Percentiles rank a stretch among this genome's conserved stretches.
These are phyloP conservation scores for Hawksworthiomyces lignivorus DNA, from an alignment of 2,329 filamentous ascomycete genomes.

Conservation along the genomic window DNA sequence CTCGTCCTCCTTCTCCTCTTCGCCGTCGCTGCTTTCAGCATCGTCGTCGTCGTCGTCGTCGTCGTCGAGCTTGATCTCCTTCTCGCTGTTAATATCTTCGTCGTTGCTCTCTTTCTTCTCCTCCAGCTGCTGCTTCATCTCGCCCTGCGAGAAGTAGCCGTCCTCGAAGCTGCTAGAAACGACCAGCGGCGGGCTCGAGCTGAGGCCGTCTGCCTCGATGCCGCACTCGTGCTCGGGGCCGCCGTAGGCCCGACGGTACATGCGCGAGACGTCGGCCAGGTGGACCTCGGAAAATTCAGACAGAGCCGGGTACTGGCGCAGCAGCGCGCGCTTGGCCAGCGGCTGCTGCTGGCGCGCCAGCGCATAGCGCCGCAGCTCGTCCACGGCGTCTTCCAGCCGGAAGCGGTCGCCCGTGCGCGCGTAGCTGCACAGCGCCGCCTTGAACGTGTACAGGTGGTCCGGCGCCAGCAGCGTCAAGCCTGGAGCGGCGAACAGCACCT, in stretches of 20 bases:
- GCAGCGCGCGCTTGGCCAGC: slow-evolving; percentile 42
- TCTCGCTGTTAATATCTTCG: no score
- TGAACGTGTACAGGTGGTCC: slow-evolving; percentile 58
- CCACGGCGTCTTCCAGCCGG: slow-evolving; percentile 52
- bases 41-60: neutral
- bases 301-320: slow-evolving; percentile 47
- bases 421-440: slow-evolving; percentile 51
- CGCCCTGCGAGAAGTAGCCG: no score
- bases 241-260: slow-evolving; percentile 51
- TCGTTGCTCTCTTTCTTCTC: slow-evolving; percentile 3
- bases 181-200: slow-evolving; percentile 13
- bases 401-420: slow-evolving; percentile 35
- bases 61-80: no score
- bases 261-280: slow-evolving; percentile 45
- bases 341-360: slow-evolving; percentile 46
- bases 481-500: slow-evolving; percentile 51
- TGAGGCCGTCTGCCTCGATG: slow-evolving; percentile 33
- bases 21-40: neutral
- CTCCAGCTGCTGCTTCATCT: neutral
- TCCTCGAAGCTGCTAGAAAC: no score
- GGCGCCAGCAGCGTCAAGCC: slow-evolving; percentile 53
- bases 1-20: neutral
- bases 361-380: slow-evolving; percentile 53
- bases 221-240: slow-evolving; percentile 37
- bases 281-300: slow-evolving; percentile 42